Base-by-base conservation (phyloP, 2,329 filamentous ascomycete genomes). In the Sarocladiaceae sp. region DNA sequence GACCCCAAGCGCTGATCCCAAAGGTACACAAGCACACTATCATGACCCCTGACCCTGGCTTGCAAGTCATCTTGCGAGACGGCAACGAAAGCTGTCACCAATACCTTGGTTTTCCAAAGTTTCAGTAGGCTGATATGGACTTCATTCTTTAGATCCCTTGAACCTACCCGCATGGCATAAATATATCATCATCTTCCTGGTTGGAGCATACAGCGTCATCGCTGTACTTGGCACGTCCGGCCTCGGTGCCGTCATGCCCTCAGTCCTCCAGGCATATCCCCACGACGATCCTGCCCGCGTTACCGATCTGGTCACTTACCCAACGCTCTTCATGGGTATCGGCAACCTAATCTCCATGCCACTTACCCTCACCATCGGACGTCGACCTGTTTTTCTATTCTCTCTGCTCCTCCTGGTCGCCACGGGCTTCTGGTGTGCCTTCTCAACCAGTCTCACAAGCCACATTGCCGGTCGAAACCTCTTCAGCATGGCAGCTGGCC, bases 271-370 rank as follows among this genome's bases (percentile, higher is more conserved):
- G 33, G 49, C 54, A n/a, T 62, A 60, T 40, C 59, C 59, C 0
- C 18, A 53, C 22, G 60, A 58, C n/a, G 47, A 59, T 10, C 52
- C 53, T 15, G 40, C 52, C 11, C 48, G 54, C 17, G 54, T 56
- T n/a, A 62, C 52, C 11, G 59, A 61, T 33, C 56, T 68, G 17
- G 60, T 67, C 57, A 69, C 64, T 1, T 66, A 46, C n/a, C 40
- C 40, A 18, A 18, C 57, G 1, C 58, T 67, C 2, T 60, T 64
- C 39, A 56, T 60, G 52, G 61, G 62, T 13, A 49, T 63, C 18
- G 59, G 59, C 4, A 62, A 63, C 48, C 31, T 68, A n/a, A 53
- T 68, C 15, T 61, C 62, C n/a, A 67, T 69, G 63, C 67, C 66
- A 5, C 52, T 69, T n/a, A 60, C 63, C 6, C 54, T 63, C 13